Evolutionary conservation across 257 asterid genomes (phyloP), one percentile per base, ranked within the genome.

Genomic region (Craterostigma plantagineum): DNA sequence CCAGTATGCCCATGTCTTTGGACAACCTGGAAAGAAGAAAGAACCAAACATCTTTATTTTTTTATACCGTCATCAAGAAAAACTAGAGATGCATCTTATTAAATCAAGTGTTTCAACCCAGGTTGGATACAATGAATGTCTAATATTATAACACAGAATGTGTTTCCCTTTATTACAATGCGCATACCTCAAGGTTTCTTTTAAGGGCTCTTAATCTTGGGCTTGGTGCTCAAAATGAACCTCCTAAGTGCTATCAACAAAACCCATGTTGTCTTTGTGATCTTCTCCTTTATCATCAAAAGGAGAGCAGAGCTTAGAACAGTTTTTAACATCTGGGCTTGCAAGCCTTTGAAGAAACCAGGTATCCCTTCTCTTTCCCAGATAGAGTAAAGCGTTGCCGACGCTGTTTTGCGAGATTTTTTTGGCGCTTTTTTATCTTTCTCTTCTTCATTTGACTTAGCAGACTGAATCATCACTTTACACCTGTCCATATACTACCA

Each of bases 231-330:
- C 48, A 72, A 42, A 54, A 83, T 57, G 43, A 60, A 56, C 64
- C 73, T 80, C 49, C 68, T 60, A 3, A 77, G 47, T 12, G 85
- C 90, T 50, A 80, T 65, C 61, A 84, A 42, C 34, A 80, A 53
- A 52, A 80, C 81, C 93, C 96, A 84, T 15, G 92, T 80, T 51
- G 69, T 64, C 65, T 80, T 84, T 9, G 81, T 48, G 67, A 80
- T 68, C 63, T 84, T 84, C 71, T 80, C 93, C 68, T 84, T 84
- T 45, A 77, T 77, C 96, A 84, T 84, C 71, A 84, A 61, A 38
- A 80, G 78, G 55, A 84, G 60, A 0, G 96, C 96, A 33, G 93
- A 72, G 49, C 81, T 74, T 41, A 80, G 66, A 33, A 84, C 93
- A 8, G 96, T 84, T 62, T 84, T 84, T 64, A 84, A 73, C 63